Conservation (phyloP, 2,329 filamentous ascomycete species). For the Alternaria sp. region DNA sequence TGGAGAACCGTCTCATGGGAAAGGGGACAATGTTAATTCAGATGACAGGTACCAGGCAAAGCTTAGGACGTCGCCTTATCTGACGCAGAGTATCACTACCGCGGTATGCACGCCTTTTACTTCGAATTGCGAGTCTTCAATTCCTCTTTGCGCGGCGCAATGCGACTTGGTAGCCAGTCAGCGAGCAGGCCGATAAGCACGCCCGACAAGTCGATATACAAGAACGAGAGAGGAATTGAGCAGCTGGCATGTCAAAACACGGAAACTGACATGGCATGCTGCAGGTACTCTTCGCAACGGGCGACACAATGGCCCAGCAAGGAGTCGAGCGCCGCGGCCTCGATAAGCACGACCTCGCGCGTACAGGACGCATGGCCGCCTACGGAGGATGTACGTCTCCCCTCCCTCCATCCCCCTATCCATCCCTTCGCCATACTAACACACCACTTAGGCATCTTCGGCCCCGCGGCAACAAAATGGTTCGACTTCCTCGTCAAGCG, state of each 20-base stretch:
- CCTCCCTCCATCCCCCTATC: neutral
- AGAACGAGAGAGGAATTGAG: neutral
- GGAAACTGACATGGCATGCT: neutral
- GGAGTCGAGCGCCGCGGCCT: conserved; percentile 81
- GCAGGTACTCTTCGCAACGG: conserved; percentile 85
- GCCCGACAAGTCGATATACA: neutral
- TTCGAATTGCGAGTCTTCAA: neutral
- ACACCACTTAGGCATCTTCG: conserved; percentile 74
- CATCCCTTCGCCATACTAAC: neutral
- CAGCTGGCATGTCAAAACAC: neutral
- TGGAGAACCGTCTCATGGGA: neutral
- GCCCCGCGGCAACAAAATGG: conserved; percentile 86
- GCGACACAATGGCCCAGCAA: conserved; percentile 91
- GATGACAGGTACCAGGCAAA: conserved; percentile 80
- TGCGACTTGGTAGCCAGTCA: neutral
- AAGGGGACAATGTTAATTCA: conserved; percentile 2
- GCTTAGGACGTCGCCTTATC: conserved; percentile 79
- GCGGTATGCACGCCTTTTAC: conserved; percentile 57
- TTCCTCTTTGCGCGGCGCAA: neutral
- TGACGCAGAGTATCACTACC: conserved; percentile 91
- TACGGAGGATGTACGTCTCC: conserved; percentile 74
- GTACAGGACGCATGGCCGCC: conserved; percentile 78
- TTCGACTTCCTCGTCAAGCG: conserved; percentile 77
- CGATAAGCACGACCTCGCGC: conserved; percentile 72
- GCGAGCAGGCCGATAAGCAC: neutral